Evolutionary conservation across 2,329 filamentous ascomycete species (phyloP).

Genomic region (Teratosphaeriaceae sp.): DNA sequence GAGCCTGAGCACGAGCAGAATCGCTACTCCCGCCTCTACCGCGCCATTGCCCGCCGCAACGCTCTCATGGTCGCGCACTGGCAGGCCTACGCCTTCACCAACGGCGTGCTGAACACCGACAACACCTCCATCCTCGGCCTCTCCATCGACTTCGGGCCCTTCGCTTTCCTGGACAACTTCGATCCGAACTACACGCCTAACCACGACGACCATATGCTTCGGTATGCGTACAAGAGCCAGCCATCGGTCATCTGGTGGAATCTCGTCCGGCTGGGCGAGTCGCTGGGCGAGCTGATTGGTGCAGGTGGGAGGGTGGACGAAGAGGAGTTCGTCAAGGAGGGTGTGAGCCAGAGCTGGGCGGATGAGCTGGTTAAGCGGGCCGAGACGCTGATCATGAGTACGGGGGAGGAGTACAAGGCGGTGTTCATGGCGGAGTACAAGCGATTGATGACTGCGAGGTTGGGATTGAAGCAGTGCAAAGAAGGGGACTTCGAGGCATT

Average conservation of each 20-base stretch:
- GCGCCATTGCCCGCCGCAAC: conserved; percentile 79
- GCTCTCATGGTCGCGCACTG: conserved; percentile 83
- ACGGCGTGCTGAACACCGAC: conserved; percentile 95
- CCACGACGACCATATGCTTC: conserved; percentile 81
- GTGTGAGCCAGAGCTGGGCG: conserved; percentile 63
- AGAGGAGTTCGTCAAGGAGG: conserved; percentile 61
- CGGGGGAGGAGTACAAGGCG: conserved; percentile 80
- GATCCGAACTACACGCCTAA: conserved; percentile 94
- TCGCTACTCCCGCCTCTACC: conserved; percentile 77
- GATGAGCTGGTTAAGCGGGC: conserved; percentile 69
- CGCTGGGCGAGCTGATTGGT: conserved; percentile 80
- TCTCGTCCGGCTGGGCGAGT: conserved; percentile 81
- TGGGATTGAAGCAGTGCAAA: conserved; percentile 66
- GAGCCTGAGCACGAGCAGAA: conserved; percentile 67
- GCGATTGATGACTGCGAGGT: conserved; percentile 67
- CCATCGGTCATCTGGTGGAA: conserved; percentile 99
- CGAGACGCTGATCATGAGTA: conserved; percentile 72
- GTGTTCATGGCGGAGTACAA: conserved; percentile 89
- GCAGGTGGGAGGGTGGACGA: conserved; percentile 67
- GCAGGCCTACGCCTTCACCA: conserved; percentile 99
- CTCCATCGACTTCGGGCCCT: conserved; percentile 91
- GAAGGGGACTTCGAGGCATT: conserved; percentile 71
- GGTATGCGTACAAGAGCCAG: conserved; percentile 91
- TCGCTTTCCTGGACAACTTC: conserved; percentile 96
- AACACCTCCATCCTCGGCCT: conserved; percentile 89